Evolutionary conservation across 495 filamentous ascomycete species (phyloP), one percentile per base, ranked within the genome.

Genomic region (Penicillium herquei): DNA sequence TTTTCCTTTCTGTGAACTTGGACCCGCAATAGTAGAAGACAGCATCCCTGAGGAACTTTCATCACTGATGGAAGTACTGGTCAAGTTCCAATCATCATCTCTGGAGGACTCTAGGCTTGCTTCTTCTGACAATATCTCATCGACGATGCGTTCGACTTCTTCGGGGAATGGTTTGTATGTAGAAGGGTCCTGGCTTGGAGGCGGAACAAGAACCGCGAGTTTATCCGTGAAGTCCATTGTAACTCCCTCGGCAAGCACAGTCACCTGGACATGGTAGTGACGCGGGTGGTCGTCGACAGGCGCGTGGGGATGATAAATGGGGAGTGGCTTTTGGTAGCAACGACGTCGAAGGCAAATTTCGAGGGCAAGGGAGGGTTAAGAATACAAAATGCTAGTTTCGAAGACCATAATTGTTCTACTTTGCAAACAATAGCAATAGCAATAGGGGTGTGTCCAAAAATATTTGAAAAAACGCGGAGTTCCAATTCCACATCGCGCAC

Each of bases 111-210:
- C 63, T n/a, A 66, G 52, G 35, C 44, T 65, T 6, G 55, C 50
- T 33, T 69, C 59, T 18, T 70, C 64, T 3, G 59, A 57, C 10
- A 74, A 51, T 14, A 72, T 74, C 16, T 51, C 11, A 7, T 74
- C 59, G 9, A 67, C 14, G 1, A 58, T 59, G 10, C 46, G 55
- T 1, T 55, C 52, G 16, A 58, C 44, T 1, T 58, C 43, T 14
- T 61, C 58, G 30, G 60, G 45, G 35, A 68, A 64, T 1, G 52
- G 49, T 26, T 65, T 49, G 51, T 65, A 67, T 6, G 54, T 52
- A 14, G 56, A 35, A 14, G 55, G 35, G 13, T 70, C 55, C 49
- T 62, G 32, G 9, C 57, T 37, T 0, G 65, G 67, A 41, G 58
- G 55, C n/a, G 60, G 53, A 4, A 62, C 41, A 14, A 72, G 53